These are phyloP conservation scores for Thalassiosira exigua DNA, from an alignment of 352 stramenopile species.

Conservation along the genomic window DNA sequence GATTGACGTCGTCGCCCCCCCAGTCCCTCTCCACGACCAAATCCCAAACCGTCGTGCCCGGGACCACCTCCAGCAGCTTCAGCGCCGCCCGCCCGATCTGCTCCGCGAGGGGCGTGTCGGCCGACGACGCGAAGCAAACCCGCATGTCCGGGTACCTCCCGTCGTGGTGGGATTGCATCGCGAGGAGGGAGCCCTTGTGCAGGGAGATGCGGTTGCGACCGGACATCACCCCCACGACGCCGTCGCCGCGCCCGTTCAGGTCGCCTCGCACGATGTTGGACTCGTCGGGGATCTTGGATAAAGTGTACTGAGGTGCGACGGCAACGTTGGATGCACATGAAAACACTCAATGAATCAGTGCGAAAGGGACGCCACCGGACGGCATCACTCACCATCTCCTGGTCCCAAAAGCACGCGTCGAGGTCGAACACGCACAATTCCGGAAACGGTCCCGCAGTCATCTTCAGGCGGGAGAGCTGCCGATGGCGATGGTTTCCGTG, in stretches of 20 bases:
- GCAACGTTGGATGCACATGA: too few species aligned
- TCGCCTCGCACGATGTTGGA: conserved; percentile 70
- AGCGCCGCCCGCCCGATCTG: conserved; percentile 74
- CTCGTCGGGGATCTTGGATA: conserved; percentile 62
- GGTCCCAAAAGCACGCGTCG: conserved; percentile 85
- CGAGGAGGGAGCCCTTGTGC: conserved; percentile 80
- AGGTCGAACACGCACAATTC: conserved; percentile 87
- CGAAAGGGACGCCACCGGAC: too few species aligned
- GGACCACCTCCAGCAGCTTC: conserved; percentile 79
- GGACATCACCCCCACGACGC: conserved; percentile 78
- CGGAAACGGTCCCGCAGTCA: conserved; percentile 44
- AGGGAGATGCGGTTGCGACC: conserved; percentile 79
- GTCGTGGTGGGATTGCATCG: conserved; percentile 82
- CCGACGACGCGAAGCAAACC: conserved; percentile 83
- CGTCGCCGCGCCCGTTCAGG: conserved; percentile 77
- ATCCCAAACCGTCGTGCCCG: conserved; percentile 80
- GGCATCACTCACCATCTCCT: conserved; percentile 84
- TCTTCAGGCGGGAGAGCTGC: background rate
- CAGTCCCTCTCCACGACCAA: conserved; percentile 77
- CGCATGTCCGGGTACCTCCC: conserved; percentile 82
- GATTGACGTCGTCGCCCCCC: conserved; percentile 79
- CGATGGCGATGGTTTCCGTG: background rate
- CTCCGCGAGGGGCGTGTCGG: conserved; percentile 82
- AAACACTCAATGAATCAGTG: too few species aligned
- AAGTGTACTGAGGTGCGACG: too few species aligned